Conservation (phyloP, 2,329 filamentous ascomycete species). For the Pyrenochaeta sp. region DNA sequence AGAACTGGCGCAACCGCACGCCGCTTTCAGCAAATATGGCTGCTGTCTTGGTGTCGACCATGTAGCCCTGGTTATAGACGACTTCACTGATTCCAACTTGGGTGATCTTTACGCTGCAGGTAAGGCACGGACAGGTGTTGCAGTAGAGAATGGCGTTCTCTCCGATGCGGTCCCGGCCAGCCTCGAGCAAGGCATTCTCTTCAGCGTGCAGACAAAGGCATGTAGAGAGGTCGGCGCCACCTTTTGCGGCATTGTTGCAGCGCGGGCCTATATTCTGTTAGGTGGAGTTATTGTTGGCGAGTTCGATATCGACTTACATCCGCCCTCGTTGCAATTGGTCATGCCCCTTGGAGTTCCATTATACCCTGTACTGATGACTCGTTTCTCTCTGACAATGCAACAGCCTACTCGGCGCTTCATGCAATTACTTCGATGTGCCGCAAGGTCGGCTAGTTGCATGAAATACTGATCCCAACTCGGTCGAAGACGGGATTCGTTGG, state of each 20-base stretch:
- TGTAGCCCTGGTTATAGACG: constrained; percentile 91
- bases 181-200: constrained; percentile 95
- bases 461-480: constrained; percentile 98
- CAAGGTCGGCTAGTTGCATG: constrained; percentile 93
- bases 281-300: not conserved
- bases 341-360: constrained; percentile 94
- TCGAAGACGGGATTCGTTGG: constrained; percentile 78
- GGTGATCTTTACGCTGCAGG: constrained; percentile 97
- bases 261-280: constrained; percentile 58
- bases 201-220: constrained; percentile 98
- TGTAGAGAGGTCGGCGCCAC: constrained; percentile 78
- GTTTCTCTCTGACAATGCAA: constrained; percentile 83
- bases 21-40: constrained; percentile 84
- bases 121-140: constrained; percentile 95
- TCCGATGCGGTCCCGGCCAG: constrained; percentile 86
- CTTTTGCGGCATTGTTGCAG: constrained; percentile 78
- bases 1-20: constrained; percentile 85
- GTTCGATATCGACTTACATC: constrained; percentile 63
- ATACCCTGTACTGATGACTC: constrained; percentile 94
- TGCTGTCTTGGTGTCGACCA: constrained; percentile 85
- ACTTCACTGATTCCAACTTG: constrained; percentile 97
- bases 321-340: constrained; percentile 90
- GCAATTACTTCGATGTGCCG: constrained; percentile 90
- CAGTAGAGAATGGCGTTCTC: constrained; percentile 87
- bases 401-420: constrained; percentile 98